Percentiles rank a stretch among this genome's conserved stretches.
These are phyloP conservation scores for Kodamaea laetipori DNA, from an alignment of 805 yeast genomes.

Conservation along the genomic window DNA sequence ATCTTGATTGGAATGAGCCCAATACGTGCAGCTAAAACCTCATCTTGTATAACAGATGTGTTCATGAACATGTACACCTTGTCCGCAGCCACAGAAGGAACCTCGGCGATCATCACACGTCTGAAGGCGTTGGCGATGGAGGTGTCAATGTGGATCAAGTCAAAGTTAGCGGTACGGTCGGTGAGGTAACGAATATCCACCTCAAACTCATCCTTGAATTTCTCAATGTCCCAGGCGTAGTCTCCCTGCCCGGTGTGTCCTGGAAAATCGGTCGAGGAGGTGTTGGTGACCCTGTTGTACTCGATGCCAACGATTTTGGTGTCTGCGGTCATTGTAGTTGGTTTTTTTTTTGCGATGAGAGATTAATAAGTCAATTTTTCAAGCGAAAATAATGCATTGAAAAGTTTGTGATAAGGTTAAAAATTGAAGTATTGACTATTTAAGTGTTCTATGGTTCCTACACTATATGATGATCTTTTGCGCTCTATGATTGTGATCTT, in stretches of 20 bases:
- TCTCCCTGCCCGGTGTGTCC: slow-evolving; percentile 71
- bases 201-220: slow-evolving; percentile 67
- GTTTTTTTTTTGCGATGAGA: slow-evolving; percentile 5
- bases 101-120: slow-evolving; percentile 95
- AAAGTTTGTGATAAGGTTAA: too few species aligned
- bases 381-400: too few species aligned
- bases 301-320: slow-evolving; percentile 79
- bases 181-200: slow-evolving; percentile 66
- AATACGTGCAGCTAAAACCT: slow-evolving; percentile 92
- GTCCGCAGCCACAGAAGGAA: slow-evolving; percentile 95
- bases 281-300: slow-evolving; percentile 87
- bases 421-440: too few species aligned
- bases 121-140: slow-evolving; percentile 95
- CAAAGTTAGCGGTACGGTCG: slow-evolving; percentile 80
- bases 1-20: slow-evolving; percentile 89
- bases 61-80: slow-evolving; percentile 87
- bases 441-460: too few species aligned
- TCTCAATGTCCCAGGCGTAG: slow-evolving; percentile 80
- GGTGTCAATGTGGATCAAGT: slow-evolving; percentile 82
- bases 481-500: too few species aligned
- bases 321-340: slow-evolving; percentile 23
- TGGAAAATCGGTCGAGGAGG: slow-evolving; percentile 88
- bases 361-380: not conserved
- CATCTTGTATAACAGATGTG: slow-evolving; percentile 96
- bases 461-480: too few species aligned